phyloP scores from a whole-genome alignment of 139 green algal genomes.

The Trebouxia sp. region DNA sequence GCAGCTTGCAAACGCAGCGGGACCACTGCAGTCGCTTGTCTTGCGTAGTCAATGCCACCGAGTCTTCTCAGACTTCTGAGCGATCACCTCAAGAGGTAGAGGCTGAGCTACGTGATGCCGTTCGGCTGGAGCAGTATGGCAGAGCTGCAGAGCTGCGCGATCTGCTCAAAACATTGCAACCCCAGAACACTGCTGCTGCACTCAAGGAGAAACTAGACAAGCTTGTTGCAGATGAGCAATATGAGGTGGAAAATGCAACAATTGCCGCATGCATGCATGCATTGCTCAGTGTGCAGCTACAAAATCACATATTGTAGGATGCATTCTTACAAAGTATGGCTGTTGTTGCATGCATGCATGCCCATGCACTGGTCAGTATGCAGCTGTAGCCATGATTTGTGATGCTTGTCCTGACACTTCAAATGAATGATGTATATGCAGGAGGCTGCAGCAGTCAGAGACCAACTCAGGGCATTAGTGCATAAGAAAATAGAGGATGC shows the following conservation, averaged over 20 bases:
- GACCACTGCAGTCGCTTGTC: neutral
- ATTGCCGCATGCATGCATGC: no score
- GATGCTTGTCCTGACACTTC: no score
- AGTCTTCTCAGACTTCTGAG: neutral
- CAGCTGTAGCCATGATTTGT: no score
- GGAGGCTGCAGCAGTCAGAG: slow-evolving; percentile 20
- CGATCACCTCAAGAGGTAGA: neutral
- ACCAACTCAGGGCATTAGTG: neutral
- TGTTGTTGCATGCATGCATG: no score
- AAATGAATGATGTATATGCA: no score
- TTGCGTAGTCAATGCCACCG: neutral
- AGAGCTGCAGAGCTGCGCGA: slow-evolving; percentile 1
- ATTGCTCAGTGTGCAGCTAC: no score
- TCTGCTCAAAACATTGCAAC: neutral
- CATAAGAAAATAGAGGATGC: slow-evolving; percentile 10
- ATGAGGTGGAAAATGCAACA: neutral
- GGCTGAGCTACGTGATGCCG: neutral
- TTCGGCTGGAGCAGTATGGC: neutral
- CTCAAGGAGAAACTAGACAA: neutral
- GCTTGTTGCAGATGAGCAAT: neutral
- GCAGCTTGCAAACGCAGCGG: no score
- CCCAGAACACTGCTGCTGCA: neutral
- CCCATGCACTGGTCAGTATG: no score
- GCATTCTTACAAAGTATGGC: no score
- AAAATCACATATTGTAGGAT: no score